Percentiles rank a stretch among this genome's conserved stretches.
These are phyloP conservation scores for Gossypium lobatum DNA, from an alignment of 441 rosid species.

Conservation along the genomic window DNA sequence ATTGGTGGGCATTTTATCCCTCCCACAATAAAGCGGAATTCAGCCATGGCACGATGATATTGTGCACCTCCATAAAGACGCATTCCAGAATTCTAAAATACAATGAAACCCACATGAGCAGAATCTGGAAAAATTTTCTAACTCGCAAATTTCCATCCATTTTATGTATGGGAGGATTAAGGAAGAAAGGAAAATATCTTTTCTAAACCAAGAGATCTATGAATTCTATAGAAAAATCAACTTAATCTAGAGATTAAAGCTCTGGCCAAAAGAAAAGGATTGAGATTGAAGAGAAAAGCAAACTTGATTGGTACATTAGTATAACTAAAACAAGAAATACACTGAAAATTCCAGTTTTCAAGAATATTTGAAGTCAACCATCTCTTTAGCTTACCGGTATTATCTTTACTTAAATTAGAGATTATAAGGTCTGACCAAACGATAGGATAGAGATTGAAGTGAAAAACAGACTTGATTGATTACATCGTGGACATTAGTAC, in stretches of 20 bases:
- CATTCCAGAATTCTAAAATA: conserved; percentile 82
- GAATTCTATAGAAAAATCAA: background rate
- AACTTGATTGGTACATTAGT: background rate
- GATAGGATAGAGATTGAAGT: background rate
- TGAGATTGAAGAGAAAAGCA: background rate
- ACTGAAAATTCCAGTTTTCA: conserved; percentile 2
- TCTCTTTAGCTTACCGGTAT: conserved; percentile 60
- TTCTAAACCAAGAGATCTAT: background rate
- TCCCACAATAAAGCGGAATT: conserved; percentile 90
- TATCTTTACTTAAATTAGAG: conserved; percentile 33
- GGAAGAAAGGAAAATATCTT: background rate
- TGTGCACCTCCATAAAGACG: conserved; percentile 98
- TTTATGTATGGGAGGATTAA: background rate
- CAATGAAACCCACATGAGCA: conserved; percentile 12
- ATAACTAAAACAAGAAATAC: conserved; percentile 11
- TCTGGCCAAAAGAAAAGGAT: background rate
- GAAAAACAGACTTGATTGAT: background rate
- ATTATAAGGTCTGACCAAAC: background rate
- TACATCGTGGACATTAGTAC: background rate
- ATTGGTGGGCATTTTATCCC: conserved; percentile 91
- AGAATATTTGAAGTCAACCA: background rate
- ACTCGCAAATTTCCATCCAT: background rate
- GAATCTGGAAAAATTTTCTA: background rate
- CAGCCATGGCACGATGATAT: conserved; percentile 97
- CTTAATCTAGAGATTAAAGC: background rate